Evolutionary conservation across 129 eudicot genomes (phyloP).

Genomic region (Daucus carota): DH1_v3.0 NC_030386.2:32560001-32560500

Average conservation of each 20-base stretch:
- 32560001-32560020: neutral
- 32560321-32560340: neutral
- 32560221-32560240: neutral
- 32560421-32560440: neutral
- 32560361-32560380: neutral
- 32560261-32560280: neutral
- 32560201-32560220: neutral
- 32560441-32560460: constrained; percentile 3
- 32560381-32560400: neutral
- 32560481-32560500: neutral
- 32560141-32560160: neutral
- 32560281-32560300: neutral
- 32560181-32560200: neutral
- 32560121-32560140: neutral
- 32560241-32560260: neutral
- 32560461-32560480: neutral
- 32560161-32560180: neutral
- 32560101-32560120: neutral
- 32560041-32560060: neutral
- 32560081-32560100: neutral
- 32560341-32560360: neutral
- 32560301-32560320: constrained; percentile 1
- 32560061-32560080: neutral
- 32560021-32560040: neutral
- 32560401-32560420: neutral